Percentiles rank a stretch among this genome's conserved stretches.
phyloP scores from a whole-genome alignment of 495 filamentous ascomycete genomes.

The Halenospora varia region DNA sequence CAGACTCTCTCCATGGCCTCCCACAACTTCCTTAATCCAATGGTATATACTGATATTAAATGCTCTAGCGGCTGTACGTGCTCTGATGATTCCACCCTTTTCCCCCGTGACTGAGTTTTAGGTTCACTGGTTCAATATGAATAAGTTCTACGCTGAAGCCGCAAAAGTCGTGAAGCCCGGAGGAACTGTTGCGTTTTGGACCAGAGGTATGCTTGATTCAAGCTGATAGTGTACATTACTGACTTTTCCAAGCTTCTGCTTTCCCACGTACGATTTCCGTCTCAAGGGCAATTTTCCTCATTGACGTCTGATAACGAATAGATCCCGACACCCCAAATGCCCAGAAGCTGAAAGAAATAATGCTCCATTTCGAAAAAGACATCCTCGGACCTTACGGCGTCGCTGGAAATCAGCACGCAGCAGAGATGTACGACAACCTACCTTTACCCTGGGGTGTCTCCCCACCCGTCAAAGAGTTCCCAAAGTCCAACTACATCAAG shows the following conservation, averaged over 20 bases:
- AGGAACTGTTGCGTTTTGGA: slow-evolving; percentile 55
- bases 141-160: slow-evolving; percentile 55
- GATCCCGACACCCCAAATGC: slow-evolving; percentile 35
- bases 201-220: slow-evolving; percentile 7
- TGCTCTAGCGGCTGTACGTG: no score
- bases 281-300: background rate
- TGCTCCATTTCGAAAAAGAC: slow-evolving; percentile 30
- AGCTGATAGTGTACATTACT: background rate
- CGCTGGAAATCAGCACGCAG: slow-evolving; percentile 34
- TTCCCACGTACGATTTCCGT: slow-evolving; percentile 10
- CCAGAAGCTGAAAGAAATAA: slow-evolving; percentile 25
- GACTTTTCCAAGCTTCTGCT: slow-evolving; percentile 12
- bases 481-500: slow-evolving; percentile 30
- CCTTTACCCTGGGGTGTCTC: slow-evolving; percentile 46
- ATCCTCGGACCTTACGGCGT: slow-evolving; percentile 32
- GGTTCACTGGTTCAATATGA: slow-evolving; percentile 60
- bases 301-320: background rate
- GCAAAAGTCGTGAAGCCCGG: slow-evolving; percentile 52
- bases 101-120: no score
- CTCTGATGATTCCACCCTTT: no score
- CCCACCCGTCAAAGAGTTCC: slow-evolving; percentile 35
- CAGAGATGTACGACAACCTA: slow-evolving; percentile 37
- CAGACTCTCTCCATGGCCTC: no score
- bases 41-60: no score
- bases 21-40: no score